phyloP scores from a whole-genome alignment of 2,329 filamentous ascomycete species.

The Cercospora canescens region DNA sequence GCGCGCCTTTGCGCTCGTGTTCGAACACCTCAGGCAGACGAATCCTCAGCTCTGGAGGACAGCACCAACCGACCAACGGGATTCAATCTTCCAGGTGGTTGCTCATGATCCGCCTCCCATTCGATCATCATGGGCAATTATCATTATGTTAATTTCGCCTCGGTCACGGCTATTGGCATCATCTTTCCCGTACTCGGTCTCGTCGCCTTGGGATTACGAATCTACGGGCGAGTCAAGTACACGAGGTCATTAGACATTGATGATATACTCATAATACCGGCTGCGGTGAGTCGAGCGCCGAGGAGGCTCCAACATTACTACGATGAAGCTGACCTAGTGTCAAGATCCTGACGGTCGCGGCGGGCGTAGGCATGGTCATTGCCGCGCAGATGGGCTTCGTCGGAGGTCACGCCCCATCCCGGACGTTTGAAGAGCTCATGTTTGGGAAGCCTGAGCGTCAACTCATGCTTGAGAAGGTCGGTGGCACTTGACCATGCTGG shows the following conservation, averaged over 20 bases:
- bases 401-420: slow-evolving; percentile 12
- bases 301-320: background rate
- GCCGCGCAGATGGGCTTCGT: slow-evolving; percentile 12
- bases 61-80: background rate
- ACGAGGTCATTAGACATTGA: slow-evolving; percentile 16
- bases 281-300: slow-evolving; percentile 6
- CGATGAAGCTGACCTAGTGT: background rate
- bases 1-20: background rate
- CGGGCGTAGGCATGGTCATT: slow-evolving; percentile 15
- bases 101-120: background rate
- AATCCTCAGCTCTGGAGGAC: background rate
- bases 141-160: slow-evolving; percentile 14
- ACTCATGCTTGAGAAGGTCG: slow-evolving; percentile 13
- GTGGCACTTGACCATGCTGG: background rate
- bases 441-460: slow-evolving; percentile 8
- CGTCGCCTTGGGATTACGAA: slow-evolving; percentile 7
- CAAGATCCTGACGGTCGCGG: slow-evolving; percentile 13
- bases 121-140: slow-evolving; percentile 2
- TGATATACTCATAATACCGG: slow-evolving; percentile 18
- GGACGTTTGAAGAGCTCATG: slow-evolving; percentile 7
- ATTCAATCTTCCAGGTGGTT: background rate
- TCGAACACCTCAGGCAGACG: background rate
- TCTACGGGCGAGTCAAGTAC: slow-evolving; percentile 15
- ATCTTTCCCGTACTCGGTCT: slow-evolving; percentile 13
- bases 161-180: slow-evolving; percentile 14